These are phyloP conservation scores for Grammothele lineata DNA, from an alignment of 768 basidiomycete species.

Conservation along the genomic window DNA sequence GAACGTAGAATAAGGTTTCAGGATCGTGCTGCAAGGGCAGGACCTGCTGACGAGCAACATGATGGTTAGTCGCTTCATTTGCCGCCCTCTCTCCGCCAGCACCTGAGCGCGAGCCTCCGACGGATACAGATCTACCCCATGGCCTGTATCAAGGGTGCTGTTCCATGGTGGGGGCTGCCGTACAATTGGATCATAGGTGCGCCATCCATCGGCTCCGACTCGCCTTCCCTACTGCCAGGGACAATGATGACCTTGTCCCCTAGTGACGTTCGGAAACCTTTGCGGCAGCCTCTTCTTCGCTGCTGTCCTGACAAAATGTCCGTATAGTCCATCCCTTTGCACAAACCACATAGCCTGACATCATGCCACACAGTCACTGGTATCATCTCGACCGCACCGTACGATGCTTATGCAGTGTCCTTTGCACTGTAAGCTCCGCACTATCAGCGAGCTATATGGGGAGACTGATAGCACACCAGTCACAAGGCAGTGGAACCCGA, in stretches of 20 bases:
- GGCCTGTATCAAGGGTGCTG: conserved; percentile 53
- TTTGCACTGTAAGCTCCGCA: conserved; percentile 51
- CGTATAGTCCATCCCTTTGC: conserved; percentile 20
- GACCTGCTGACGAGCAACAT: conserved; percentile 75
- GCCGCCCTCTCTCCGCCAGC: too few species aligned
- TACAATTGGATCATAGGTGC: conserved; percentile 67
- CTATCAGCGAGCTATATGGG: neutral
- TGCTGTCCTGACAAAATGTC: conserved; percentile 62
- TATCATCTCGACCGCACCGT: conserved; percentile 55
- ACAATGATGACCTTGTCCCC: neutral
- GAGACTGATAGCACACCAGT: conserved; percentile 28
- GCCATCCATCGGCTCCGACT: conserved; percentile 2
- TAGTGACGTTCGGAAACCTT: conserved; percentile 69
- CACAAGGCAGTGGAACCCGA: conserved; percentile 58
- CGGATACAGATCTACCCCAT: conserved; percentile 57
- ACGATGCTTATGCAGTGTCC: conserved; percentile 43
- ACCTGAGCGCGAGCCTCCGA: too few species aligned
- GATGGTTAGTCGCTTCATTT: conserved; percentile 48
- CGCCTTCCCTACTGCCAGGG: too few species aligned
- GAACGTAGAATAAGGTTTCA: too few species aligned
- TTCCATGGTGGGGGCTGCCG: conserved; percentile 69
- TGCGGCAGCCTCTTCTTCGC: conserved; percentile 68
- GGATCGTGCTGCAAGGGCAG: conserved; percentile 69
- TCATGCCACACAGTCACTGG: conserved; percentile 59
- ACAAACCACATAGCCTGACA: too few species aligned